Percentiles rank a stretch among this genome's conserved stretches.
Evolutionary conservation across 768 basidiomycete species (phyloP).

Genomic region (Gymnopilus dilepis): DNA sequence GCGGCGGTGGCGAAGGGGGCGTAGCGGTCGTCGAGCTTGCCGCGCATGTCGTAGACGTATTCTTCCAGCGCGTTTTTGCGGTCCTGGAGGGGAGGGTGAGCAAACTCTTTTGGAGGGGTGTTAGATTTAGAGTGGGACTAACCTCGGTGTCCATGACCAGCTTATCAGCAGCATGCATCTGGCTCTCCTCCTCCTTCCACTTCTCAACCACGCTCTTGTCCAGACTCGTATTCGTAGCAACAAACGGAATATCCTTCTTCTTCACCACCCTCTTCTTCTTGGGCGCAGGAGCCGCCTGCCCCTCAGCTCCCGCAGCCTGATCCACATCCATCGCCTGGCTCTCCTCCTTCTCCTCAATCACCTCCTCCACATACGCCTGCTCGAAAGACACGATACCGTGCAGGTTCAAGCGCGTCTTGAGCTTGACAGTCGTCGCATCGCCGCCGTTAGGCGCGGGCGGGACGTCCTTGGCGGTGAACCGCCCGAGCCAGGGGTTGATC

Average conservation of each 20-base stretch:
- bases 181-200: constrained; percentile 80
- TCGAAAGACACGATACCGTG: constrained; percentile 92
- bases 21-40: constrained; percentile 91
- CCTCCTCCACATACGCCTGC: constrained; percentile 81
- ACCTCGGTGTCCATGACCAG: constrained; percentile 98
- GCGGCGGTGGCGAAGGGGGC: constrained; percentile 70
- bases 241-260: constrained; percentile 83
- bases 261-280: constrained; percentile 88
- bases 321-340: constrained; percentile 67
- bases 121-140: constrained; percentile 26
- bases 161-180: constrained; percentile 92
- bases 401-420: constrained; percentile 87
- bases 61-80: constrained; percentile 99
- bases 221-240: constrained; percentile 66
- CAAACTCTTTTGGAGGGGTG: background rate
- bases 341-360: constrained; percentile 75
- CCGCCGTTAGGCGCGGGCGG: constrained; percentile 71
- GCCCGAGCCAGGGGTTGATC: constrained; percentile 86
- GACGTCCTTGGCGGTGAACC: constrained; percentile 84
- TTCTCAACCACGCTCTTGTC: constrained; percentile 68
- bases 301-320: constrained; percentile 39
- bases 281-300: constrained; percentile 47
- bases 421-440: constrained; percentile 83
- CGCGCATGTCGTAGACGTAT: constrained; percentile 95
- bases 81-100: constrained; percentile 55